Percentiles rank a stretch among this genome's conserved stretches.
phyloP scores from a whole-genome alignment of 805 yeast genomes.

The Komagataella phaffii region DNA sequence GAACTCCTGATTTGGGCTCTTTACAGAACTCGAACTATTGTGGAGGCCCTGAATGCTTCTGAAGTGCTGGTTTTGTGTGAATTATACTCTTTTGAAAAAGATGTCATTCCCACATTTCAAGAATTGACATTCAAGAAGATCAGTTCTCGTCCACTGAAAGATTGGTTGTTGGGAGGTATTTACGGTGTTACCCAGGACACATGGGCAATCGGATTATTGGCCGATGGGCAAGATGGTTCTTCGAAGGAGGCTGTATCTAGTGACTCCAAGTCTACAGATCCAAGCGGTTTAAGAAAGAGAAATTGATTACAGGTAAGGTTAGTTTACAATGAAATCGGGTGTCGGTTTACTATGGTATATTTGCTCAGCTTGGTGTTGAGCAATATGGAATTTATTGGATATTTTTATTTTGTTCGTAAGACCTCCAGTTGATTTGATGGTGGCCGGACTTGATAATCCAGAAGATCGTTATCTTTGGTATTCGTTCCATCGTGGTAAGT shows the following conservation, averaged over 20 bases:
- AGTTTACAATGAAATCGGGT: no score
- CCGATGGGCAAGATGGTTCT: background rate
- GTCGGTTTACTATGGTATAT: no score
- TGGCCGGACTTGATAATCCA: no score
- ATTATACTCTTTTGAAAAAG: conserved; percentile 36
- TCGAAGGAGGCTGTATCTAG: background rate
- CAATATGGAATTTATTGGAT: no score
- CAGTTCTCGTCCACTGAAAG: background rate
- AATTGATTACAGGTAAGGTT: background rate
- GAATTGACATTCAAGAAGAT: background rate
- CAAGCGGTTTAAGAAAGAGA: background rate
- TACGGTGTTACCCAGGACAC: background rate
- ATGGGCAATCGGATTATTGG: background rate
- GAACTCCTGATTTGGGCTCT: conserved; percentile 54
- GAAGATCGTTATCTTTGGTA: no score
- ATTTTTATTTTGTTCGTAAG: no score
- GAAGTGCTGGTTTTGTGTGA: conserved; percentile 29
- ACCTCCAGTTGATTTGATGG: no score
- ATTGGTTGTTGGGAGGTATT: background rate
- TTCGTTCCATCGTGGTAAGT: no score
- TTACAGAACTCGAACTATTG: conserved; percentile 26
- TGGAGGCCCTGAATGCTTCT: conserved; percentile 13
- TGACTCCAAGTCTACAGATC: background rate
- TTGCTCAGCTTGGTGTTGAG: no score
- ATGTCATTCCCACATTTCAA: background rate